Conservation (phyloP, 31 red algal species). For the Endocladia muricata region DNA sequence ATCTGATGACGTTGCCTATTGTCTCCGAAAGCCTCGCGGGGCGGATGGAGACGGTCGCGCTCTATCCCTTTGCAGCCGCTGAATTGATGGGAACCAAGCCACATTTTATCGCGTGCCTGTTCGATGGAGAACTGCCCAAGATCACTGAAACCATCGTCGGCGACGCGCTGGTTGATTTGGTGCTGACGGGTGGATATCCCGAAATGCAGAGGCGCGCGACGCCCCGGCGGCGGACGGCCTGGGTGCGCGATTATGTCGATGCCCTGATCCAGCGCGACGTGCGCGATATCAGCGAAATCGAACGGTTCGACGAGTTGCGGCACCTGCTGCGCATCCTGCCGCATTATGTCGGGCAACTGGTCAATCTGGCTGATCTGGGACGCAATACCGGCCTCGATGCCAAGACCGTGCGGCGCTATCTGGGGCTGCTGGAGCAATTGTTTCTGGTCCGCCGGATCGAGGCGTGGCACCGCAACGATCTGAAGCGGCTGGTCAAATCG, state of each 20-base stretch:
- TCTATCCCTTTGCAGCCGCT: too few relatives aligned
- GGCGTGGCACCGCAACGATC: constrained; percentile 2
- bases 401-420: constrained; percentile 1
- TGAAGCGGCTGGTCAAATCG: constrained; percentile 4
- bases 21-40: too few relatives aligned
- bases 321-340: constrained; percentile 2
- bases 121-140: too few relatives aligned
- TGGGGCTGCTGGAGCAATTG: constrained; percentile 3
- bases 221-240: constrained; percentile 1
- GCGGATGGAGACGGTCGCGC: too few relatives aligned
- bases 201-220: constrained; percentile 2
- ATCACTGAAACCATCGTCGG: constrained; percentile 1
- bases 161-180: constrained; percentile 3
- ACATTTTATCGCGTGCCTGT: too few relatives aligned
- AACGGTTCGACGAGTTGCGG: constrained; percentile 3
- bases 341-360: constrained; percentile 3
- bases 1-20: too few relatives aligned
- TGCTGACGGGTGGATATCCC: constrained; percentile 1
- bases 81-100: too few relatives aligned
- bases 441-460: constrained; percentile 3
- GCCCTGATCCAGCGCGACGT: constrained; percentile 2
- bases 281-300: constrained; percentile 3
- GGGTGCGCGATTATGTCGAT: constrained; percentile 3
- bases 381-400: not conserved
- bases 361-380: constrained; percentile 1